Evolutionary conservation across 1,139 yeast genomes (phyloP).

Genomic region (Pichia sp.): DNA sequence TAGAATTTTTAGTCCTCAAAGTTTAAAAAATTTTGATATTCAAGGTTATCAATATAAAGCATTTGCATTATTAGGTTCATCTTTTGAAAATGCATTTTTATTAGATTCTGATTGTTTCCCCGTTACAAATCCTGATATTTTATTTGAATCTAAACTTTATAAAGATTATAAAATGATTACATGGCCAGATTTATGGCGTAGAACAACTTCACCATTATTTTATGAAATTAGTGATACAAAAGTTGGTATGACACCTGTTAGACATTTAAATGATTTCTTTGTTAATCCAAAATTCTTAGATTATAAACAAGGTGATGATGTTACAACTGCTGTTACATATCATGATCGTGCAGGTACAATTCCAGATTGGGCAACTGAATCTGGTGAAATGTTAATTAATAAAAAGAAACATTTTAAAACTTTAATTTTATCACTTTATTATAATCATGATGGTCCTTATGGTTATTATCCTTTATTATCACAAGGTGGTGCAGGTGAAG

Average conservation of each 20-base stretch:
- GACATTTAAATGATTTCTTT: slow-evolving; percentile 26
- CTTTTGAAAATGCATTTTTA: slow-evolving; percentile 46
- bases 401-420: slow-evolving; percentile 46
- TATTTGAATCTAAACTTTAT: slow-evolving; percentile 39
- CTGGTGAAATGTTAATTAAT: slow-evolving; percentile 52
- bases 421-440: slow-evolving; percentile 47
- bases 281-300: slow-evolving; percentile 20
- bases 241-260: slow-evolving; percentile 30
- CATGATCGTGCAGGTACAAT: slow-evolving; percentile 53
- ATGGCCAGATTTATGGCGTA: slow-evolving; percentile 68
- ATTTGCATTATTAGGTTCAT: slow-evolving; percentile 45
- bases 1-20: slow-evolving; percentile 31
- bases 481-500: slow-evolving; percentile 58
- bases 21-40: slow-evolving; percentile 29
- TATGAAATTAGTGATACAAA: slow-evolving; percentile 45
- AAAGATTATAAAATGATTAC: slow-evolving; percentile 29
- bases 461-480: slow-evolving; percentile 48
- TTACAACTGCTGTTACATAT: slow-evolving; percentile 20
- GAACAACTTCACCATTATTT: slow-evolving; percentile 51
- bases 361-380: slow-evolving; percentile 56
- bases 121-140: slow-evolving; percentile 43
- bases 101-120: slow-evolving; percentile 53
- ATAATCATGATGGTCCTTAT: slow-evolving; percentile 49
- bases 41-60: slow-evolving; percentile 54
- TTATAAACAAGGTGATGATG: slow-evolving; percentile 18